A percentile compares a stretch with the other conserved stretches of the same genome.
phyloP scores from a whole-genome alignment of 2,329 filamentous ascomycete species.

The Arthroderma sp. region DNA sequence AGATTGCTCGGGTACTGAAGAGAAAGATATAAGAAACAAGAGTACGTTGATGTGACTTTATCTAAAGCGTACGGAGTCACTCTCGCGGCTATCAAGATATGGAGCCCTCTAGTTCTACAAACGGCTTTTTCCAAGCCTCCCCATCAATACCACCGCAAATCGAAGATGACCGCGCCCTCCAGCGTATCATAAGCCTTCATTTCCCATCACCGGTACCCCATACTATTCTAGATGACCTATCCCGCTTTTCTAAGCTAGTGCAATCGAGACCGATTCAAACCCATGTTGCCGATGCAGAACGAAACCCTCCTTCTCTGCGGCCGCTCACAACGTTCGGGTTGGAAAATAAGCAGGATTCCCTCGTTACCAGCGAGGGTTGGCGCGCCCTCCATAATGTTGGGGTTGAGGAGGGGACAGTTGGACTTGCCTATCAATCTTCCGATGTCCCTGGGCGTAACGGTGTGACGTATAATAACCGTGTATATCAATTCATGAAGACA shows the following conservation, averaged over 20 bases:
- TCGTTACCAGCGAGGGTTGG: constrained; percentile 18
- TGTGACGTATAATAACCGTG: constrained; percentile 12
- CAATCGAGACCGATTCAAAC: constrained; percentile 11
- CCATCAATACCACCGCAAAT: constrained; percentile 12
- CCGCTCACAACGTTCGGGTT: constrained; percentile 15
- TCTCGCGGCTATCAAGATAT: constrained; percentile 3
- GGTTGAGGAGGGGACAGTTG: constrained; percentile 16
- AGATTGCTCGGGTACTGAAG: too few relatives aligned
- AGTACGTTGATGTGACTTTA: neutral
- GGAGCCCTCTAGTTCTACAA: constrained; percentile 15
- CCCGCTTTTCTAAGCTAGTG: constrained; percentile 13
- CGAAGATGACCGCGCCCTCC: constrained; percentile 13
- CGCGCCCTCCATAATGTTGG: constrained; percentile 14
- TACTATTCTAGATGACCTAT: constrained; percentile 11
- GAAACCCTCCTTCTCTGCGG: constrained; percentile 13
- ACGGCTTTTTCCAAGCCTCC: constrained; percentile 15
- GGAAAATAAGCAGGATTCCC: constrained; percentile 15
- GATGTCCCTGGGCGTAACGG: neutral
- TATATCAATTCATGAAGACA: constrained; percentile 15
- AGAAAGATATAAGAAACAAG: too few relatives aligned
- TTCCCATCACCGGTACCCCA: constrained; percentile 13
- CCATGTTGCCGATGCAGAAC: constrained; percentile 14
- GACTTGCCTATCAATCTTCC: constrained; percentile 11
- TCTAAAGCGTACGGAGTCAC: neutral
- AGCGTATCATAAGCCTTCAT: constrained; percentile 13